phyloP scores from a whole-genome alignment of 768 basidiomycete species.

The Agrocybe praecox region DNA sequence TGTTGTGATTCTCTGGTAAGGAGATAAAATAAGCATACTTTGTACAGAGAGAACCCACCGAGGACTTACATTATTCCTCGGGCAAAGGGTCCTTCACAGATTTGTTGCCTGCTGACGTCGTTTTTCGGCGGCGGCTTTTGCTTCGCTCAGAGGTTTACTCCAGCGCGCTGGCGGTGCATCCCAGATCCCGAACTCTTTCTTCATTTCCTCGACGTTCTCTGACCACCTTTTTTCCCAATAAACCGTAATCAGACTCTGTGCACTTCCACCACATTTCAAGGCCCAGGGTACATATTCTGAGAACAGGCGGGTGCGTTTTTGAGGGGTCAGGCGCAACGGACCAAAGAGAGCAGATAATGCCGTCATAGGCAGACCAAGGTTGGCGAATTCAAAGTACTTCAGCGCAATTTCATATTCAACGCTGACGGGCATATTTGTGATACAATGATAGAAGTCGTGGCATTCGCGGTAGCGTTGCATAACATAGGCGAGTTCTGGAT shows the following conservation, averaged over 20 bases:
- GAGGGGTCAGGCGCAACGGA: slow-evolving; percentile 66
- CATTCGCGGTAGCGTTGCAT: slow-evolving; percentile 98
- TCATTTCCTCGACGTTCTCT: slow-evolving; percentile 79
- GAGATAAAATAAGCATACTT: too few relatives aligned
- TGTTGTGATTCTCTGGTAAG: too few relatives aligned
- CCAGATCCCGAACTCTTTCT: slow-evolving; percentile 83
- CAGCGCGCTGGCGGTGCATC: slow-evolving; percentile 78
- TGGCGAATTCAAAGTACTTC: slow-evolving; percentile 93
- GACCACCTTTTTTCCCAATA: slow-evolving; percentile 98
- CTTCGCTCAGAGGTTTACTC: slow-evolving; percentile 66
- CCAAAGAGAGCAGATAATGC: slow-evolving; percentile 80
- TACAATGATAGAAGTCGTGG: slow-evolving; percentile 96
- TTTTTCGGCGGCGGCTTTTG: slow-evolving; percentile 50
- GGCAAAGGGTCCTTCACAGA: not conserved
- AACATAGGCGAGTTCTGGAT: slow-evolving; percentile 95
- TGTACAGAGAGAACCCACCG: too few relatives aligned
- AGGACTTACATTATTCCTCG: not conserved
- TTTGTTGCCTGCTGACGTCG: slow-evolving; percentile 16
- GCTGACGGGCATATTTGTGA: slow-evolving; percentile 86
- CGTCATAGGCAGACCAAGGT: slow-evolving; percentile 89
- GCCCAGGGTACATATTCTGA: slow-evolving; percentile 94
- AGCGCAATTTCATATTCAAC: slow-evolving; percentile 92
- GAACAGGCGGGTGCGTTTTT: slow-evolving; percentile 60
- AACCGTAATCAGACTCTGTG: slow-evolving; percentile 80
- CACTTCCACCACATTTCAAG: slow-evolving; percentile 74